Base-by-base conservation (phyloP, 768 basidiomycete species). In the Lentinus brumalis region DNA sequence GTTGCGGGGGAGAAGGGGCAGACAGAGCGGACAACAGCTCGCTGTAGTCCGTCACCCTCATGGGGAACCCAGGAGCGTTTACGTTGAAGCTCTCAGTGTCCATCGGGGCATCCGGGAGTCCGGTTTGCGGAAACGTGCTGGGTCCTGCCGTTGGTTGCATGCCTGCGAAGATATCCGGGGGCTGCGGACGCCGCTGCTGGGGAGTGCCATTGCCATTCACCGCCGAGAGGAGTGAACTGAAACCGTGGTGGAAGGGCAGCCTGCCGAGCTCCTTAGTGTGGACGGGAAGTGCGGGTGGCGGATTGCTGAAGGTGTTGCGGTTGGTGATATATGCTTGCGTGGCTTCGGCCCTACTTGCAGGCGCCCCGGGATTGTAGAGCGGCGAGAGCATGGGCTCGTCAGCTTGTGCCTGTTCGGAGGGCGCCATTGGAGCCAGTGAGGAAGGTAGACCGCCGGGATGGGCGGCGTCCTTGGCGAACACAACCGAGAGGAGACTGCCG, bases 171-270 rank as follows among this genome's bases (percentile, higher is more conserved):
- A 44, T 44, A 35, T 35, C 11, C 29, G 29, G 38, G 18, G 41
- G 26, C 14, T 46, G 45, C n/a, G 18, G 42, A 15, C 5, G 9
- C 21, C 29, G 46, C 9, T 49, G 46, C 46, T 49, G 46, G 6
- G 12, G 44, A 26, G 21, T 26, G 1, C 21, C 21, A 26, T 26
- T 26, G 21, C 21, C 21, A 26, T 26, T 26, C 21, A 26, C 21
- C 21, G 21, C 21, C 1, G 38, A 53, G 59, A 50, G 29, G 18
- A 42, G 44, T n/a, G 63, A 32, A 41, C 40, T 54, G 55, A 59
- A 55, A 0, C 55, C 32, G 73, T 73, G 15, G 68, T 82, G 53
- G 79, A 82, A 66, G 61, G 76, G 40, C 78, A 80, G 77, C 69
- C 79, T n/a, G 71, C 81, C 60, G 57, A 72, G 26, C 70, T 82